These are phyloP conservation scores for Prototheca cutis DNA, from an alignment of 163 green algal species.

Conservation along the genomic window DNA sequence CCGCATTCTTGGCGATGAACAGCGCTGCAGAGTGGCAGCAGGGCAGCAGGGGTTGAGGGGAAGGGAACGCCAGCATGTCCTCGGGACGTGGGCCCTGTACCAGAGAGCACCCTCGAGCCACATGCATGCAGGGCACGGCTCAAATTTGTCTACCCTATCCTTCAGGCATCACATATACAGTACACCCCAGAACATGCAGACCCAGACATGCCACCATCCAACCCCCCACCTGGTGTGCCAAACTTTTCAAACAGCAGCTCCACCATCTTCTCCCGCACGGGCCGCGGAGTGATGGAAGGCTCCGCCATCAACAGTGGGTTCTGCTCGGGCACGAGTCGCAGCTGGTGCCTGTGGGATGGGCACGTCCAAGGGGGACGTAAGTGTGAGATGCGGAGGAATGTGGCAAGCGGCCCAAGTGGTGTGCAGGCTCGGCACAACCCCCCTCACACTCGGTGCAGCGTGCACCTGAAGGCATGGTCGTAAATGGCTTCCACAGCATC, in stretches of 20 bases:
- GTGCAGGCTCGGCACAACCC: background rate
- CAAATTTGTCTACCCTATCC: too few species aligned
- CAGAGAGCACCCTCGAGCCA: background rate
- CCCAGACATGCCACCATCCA: too few species aligned
- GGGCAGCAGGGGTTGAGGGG: too few species aligned
- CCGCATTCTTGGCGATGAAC: slow-evolving; percentile 80
- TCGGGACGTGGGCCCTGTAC: too few species aligned
- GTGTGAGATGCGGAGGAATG: too few species aligned
- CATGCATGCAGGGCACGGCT: background rate
- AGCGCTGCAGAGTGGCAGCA: too few species aligned
- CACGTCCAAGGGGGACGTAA: too few species aligned
- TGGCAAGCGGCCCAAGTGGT: too few species aligned
- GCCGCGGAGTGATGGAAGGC: slow-evolving; percentile 55
- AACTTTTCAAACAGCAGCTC: slow-evolving; percentile 79
- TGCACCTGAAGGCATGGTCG: slow-evolving; percentile 68
- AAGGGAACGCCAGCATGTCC: too few species aligned
- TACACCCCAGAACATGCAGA: too few species aligned
- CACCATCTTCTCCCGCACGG: slow-evolving; percentile 61
- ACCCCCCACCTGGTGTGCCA: slow-evolving; percentile 17
- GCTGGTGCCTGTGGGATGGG: slow-evolving; percentile 66
- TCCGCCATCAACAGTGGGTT: slow-evolving; percentile 87
- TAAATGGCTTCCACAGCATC: slow-evolving; percentile 71
- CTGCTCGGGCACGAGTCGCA: slow-evolving; percentile 64
- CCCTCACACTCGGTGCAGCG: background rate
- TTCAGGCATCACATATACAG: too few species aligned